Percentiles rank a stretch among this genome's conserved stretches.
These are phyloP conservation scores for Fusarium gaditjirri DNA, from an alignment of 2,329 filamentous ascomycete genomes.

Conservation along the genomic window DNA sequence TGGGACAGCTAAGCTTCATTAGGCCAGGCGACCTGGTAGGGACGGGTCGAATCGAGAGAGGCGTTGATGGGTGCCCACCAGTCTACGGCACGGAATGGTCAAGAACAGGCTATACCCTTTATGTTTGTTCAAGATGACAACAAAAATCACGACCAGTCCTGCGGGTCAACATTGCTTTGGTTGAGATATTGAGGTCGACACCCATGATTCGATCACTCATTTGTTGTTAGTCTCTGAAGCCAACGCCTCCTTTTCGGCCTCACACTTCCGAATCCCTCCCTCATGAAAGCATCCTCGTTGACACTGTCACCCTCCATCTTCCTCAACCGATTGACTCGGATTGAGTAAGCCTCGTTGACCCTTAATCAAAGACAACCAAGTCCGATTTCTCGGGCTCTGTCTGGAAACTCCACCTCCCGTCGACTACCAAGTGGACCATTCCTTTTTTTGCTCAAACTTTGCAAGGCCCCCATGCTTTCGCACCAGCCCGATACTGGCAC, in stretches of 20 bases:
- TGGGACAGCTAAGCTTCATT: constrained; percentile 26
- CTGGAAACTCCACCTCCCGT: constrained; percentile 42
- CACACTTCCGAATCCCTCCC: constrained; percentile 3
- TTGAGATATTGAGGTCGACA: neutral
- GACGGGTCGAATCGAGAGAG: constrained; percentile 39
- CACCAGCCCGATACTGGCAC: constrained; percentile 25
- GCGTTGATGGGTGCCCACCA: constrained; percentile 16
- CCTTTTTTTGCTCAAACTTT: constrained; percentile 30
- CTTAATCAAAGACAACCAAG: constrained; percentile 46
- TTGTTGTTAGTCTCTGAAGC: neutral
- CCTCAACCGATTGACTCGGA: constrained; percentile 27
- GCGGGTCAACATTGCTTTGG: constrained; percentile 16
- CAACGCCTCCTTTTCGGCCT: constrained; percentile 10
- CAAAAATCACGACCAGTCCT: neutral
- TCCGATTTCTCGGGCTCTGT: constrained; percentile 41
- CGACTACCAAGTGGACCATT: constrained; percentile 34
- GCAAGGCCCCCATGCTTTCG: constrained; percentile 30
- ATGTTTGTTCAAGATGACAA: constrained; percentile 15
- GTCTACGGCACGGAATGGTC: constrained; percentile 13
- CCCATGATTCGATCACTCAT: neutral
- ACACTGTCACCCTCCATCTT: constrained; percentile 31
- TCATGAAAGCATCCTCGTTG: constrained; percentile 18
- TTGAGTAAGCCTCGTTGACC: constrained; percentile 45
- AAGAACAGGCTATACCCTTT: constrained; percentile 13
- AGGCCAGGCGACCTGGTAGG: constrained; percentile 21